A percentile compares a stretch with the other conserved stretches of the same genome.
These are phyloP conservation scores for Coemansia sp. DNA, from an alignment of 192 early-diverging fungal species.

Conservation along the genomic window DNA sequence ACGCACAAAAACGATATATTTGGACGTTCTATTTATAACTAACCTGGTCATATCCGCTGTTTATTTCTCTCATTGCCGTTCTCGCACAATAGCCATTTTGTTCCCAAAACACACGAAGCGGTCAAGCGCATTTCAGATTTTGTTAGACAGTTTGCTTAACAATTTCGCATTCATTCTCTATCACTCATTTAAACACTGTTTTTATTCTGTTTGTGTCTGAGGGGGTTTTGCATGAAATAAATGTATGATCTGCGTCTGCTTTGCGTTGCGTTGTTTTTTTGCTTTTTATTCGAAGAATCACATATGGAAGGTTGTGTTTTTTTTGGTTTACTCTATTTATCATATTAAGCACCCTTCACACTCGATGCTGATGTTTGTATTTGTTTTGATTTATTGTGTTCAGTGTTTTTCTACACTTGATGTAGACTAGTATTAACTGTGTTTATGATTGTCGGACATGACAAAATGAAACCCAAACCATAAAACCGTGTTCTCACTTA, in stretches of 20 bases:
- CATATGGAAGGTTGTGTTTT: no score
- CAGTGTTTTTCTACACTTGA: no score
- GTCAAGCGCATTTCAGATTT: slow-evolving; percentile 27
- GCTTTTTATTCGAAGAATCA: no score
- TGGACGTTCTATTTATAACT: slow-evolving; percentile 3
- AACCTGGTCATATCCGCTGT: not conserved
- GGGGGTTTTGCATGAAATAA: no score
- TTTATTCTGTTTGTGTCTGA: not conserved
- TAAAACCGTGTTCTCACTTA: no score
- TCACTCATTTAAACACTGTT: not conserved
- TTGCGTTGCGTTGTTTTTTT: no score
- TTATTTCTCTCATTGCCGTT: not conserved
- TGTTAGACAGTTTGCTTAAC: slow-evolving; percentile 21
- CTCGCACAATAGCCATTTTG: slow-evolving; percentile 34
- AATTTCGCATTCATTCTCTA: not conserved
- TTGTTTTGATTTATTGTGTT: no score
- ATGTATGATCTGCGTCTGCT: no score
- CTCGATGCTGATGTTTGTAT: not conserved
- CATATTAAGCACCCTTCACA: not conserved
- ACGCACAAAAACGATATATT: not conserved
- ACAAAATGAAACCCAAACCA: no score
- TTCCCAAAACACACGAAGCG: slow-evolving; percentile 37
- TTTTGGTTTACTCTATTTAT: no score
- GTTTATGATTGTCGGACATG: no score
- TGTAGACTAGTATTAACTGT: no score